Conservation (phyloP, 768 basidiomycete genomes). For the Dictyophora rubrovolvata region DNA sequence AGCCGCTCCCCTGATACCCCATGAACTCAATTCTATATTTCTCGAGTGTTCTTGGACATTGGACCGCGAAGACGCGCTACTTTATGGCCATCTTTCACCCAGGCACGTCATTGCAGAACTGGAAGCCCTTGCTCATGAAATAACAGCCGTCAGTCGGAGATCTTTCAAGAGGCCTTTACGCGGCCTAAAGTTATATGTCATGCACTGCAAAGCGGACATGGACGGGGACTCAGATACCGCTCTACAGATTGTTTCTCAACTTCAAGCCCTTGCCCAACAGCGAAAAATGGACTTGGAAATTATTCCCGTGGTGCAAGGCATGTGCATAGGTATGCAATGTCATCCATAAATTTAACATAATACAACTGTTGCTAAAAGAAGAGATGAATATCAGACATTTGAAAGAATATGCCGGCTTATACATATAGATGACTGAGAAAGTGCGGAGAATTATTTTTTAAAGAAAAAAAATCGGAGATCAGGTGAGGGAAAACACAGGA, state of each 20-base stretch:
- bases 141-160: constrained; percentile 20
- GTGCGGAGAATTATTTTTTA: background rate
- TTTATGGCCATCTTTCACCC: constrained; percentile 85
- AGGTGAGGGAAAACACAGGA: background rate
- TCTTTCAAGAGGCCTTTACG: constrained; percentile 33
- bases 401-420: background rate
- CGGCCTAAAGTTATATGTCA: constrained; percentile 65
- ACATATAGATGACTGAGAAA: background rate
- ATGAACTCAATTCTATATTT: constrained; percentile 67
- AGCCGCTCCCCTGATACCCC: constrained; percentile 57
- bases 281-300: constrained; percentile 64
- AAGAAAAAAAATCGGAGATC: background rate
- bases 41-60: constrained; percentile 90
- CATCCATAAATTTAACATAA: background rate
- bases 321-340: constrained; percentile 57
- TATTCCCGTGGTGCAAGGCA: constrained; percentile 66
- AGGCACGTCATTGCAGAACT: constrained; percentile 73
- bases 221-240: constrained; percentile 36
- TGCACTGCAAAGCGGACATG: constrained; percentile 78
- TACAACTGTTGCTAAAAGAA: background rate
- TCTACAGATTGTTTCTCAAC: constrained; percentile 65
- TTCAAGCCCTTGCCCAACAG: constrained; percentile 48
- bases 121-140: constrained; percentile 53
- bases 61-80: constrained; percentile 50
- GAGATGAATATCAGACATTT: background rate